Evolutionary conservation across 208 protist genomes (phyloP), one percentile per base, ranked within the genome.

Genomic region (Trypanosoma platydactyli): DNA sequence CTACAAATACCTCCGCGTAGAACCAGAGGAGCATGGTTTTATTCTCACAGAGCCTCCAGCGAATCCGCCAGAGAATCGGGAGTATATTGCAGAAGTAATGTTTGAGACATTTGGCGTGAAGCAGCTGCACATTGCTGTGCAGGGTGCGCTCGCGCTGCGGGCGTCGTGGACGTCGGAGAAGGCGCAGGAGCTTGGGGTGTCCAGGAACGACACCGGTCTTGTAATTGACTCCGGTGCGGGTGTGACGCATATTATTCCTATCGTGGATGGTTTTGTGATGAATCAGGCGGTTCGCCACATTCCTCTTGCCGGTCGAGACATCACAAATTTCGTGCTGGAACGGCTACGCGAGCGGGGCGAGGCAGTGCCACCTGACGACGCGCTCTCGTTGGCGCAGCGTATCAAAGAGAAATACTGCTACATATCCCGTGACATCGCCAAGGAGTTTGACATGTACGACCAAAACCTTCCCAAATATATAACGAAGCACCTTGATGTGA

Each of bases 101-200:
- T 99, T 99, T 73, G 98, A 99, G 77, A 99, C 97, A 5, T 99
- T 99, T 76, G 99, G 99, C 68, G 98, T 99, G 41, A 83, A 84
- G 35, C 93, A 92, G 29, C 81, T 99, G 24, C 98, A 98, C 78
- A 98, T 99, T 77, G 98, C 96, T 24, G 94, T 99, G 15, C 98
- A 99, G 79, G 97, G 96, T n/a, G 94, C 98, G 22, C 88, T 99
- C 2, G 95, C 96, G 15, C 83, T 99, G 22, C 80, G 84, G 38
- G 94, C 97, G 5, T 92, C 94, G 25, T 98, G 92, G 94, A 92
- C 85, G 4, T 94, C 73, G 6, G 83, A 88, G 62, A 75, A 81
- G 59, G 52, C 57, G 40, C 24, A 73, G 24, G 49, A 70, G 25
- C 24, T 79, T 18, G 66, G 68, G 3, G 30, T 81, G 22, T 55